Percentiles rank a stretch among this genome's conserved stretches.
phyloP scores from a whole-genome alignment of 306 rosid genomes.

The Dryas octopetala region DNA sequence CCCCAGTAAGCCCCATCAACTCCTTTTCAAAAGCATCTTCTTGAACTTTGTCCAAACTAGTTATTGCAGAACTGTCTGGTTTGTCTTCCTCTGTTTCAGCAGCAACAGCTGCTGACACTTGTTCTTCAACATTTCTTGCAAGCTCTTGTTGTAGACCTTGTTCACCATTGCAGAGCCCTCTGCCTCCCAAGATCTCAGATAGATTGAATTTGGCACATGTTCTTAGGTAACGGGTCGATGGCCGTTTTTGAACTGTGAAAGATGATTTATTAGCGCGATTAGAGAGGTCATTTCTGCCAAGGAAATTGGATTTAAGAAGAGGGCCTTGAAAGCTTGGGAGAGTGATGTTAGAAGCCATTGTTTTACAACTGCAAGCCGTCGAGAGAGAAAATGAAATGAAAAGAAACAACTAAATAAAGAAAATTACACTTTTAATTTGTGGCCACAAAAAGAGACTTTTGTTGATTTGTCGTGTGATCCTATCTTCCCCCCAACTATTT shows the following conservation, averaged over 20 bases:
- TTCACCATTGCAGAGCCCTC: slow-evolving; percentile 89
- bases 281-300: slow-evolving; percentile 43
- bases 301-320: slow-evolving; percentile 56
- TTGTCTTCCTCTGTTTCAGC: slow-evolving; percentile 27
- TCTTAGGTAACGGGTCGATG: slow-evolving; percentile 6
- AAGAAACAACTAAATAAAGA: too few relatives aligned
- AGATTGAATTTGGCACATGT: slow-evolving; percentile 67
- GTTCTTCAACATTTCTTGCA: slow-evolving; percentile 32
- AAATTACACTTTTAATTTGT: background rate
- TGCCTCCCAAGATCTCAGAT: slow-evolving; percentile 70
- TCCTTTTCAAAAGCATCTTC: slow-evolving; percentile 83
- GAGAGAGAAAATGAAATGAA: background rate
- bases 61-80: background rate
- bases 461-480: background rate
- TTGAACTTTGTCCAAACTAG: slow-evolving; percentile 23
- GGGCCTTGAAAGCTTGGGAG: slow-evolving; percentile 43
- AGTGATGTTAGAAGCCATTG: slow-evolving; percentile 56
- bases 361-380: slow-evolving; percentile 1
- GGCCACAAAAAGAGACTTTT: background rate
- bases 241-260: slow-evolving; percentile 33
- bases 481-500: slow-evolving; percentile 3
- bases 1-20: slow-evolving; percentile 90
- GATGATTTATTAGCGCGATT: slow-evolving; percentile 29
- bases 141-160: slow-evolving; percentile 64
- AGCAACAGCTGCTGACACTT: slow-evolving; percentile 16